phyloP scores from a whole-genome alignment of 2,329 filamentous ascomycete species.

The Colletotrichum zoysiae region DNA sequence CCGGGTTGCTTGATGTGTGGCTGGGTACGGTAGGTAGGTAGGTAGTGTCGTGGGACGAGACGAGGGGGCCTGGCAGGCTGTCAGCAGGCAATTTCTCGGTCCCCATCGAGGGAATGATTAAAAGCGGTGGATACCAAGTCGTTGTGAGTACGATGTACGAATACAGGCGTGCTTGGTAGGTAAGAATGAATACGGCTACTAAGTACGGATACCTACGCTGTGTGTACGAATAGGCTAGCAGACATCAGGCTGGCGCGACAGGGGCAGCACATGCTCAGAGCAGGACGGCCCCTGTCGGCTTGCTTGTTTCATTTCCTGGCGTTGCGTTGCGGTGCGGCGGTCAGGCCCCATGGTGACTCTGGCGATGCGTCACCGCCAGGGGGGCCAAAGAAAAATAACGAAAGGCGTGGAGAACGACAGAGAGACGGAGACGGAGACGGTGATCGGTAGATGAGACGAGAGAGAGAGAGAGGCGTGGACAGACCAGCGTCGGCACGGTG shows the following conservation, averaged over 20 bases:
- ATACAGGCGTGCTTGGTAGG: constrained; percentile 1
- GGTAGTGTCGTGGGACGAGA: too few relatives aligned
- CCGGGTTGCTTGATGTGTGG: not conserved
- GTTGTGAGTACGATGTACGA: too few relatives aligned
- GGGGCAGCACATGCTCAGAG: constrained; percentile 28
- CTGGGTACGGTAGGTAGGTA: not conserved
- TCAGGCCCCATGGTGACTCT: constrained; percentile 42
- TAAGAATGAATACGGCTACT: too few relatives aligned
- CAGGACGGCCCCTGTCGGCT: constrained; percentile 19
- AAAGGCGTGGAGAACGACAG: not conserved
- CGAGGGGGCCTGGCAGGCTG: not conserved
- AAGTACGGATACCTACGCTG: too few relatives aligned
- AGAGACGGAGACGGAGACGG: constrained; percentile 13
- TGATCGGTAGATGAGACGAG: not conserved
- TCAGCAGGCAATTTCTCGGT: not conserved
- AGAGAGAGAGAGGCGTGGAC: not conserved
- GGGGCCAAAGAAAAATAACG: not conserved
- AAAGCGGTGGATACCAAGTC: constrained; percentile 4
- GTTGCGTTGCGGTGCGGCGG: constrained; percentile 38
- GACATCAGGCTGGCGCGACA: constrained; percentile 18
- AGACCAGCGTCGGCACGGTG: not conserved
- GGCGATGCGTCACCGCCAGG: constrained; percentile 42
- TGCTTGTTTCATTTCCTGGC: constrained; percentile 43
- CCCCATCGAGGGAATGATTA: not conserved
- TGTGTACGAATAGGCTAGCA: not conserved